Evolutionary conservation across 2,329 filamentous ascomycete species (phyloP), one percentile per base, ranked within the genome.

Genomic region (Diaporthe batatas): DNA sequence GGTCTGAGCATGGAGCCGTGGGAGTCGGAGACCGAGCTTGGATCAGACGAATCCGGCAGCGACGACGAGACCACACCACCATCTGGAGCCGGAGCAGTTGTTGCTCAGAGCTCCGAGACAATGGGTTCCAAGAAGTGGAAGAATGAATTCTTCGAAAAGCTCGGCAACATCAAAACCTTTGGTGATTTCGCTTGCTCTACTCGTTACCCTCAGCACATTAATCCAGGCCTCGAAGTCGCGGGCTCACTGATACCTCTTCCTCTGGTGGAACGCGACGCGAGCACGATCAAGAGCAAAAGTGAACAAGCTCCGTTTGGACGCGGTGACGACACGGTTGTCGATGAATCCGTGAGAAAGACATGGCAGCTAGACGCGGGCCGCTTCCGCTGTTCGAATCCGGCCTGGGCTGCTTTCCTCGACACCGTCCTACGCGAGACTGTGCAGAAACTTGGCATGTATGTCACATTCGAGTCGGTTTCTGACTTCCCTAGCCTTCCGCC

Each of bases 331-430:
- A 84, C 82, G 0, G 62, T 84, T 0, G 80, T 85, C 25, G 58
- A 64, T 25, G 25, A 29, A 25, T 49, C 58, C 18, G 80, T 84
- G 14, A 79, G 82, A 8, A 82, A 82, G 49, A 83, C 81, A 0
- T 84, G 81, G 81, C 81, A 86, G 72, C 74, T 85, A 16, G 78
- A 81, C 32, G 65, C 77, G 1, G 71, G 75, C 32, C 77, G 83
- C 25, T 84, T 86, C 68, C 74, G 76, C 3, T 74, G 83, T 25
- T 57, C 73, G 34, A 85, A 85, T 71, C 80, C 81, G 0, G 74
- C 57, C 11, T 86, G 84, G 84, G 6, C 71, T 1, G 14, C 23
- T 1, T 81, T 79, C 54, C 36, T 69, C 1, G 23, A 64, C 23
- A 64, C 25, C 3, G 58, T 64, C 16, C 39, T 64, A 5, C 18